Evolutionary conservation across 2,329 filamentous ascomycete genomes (phyloP).

Genomic region (Cladosporium sp.): DNA sequence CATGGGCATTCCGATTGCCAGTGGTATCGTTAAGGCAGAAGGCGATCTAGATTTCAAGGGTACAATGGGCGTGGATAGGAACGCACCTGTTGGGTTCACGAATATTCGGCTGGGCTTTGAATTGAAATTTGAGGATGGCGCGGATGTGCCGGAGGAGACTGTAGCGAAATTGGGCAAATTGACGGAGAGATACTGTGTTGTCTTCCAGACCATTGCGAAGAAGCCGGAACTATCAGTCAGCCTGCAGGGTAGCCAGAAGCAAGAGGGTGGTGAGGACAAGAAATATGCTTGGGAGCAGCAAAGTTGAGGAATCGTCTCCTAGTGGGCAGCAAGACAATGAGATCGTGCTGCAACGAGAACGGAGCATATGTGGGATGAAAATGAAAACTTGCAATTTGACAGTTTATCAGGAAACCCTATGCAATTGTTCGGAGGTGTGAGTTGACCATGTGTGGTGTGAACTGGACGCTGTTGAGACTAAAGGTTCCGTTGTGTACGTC

Average conservation of each 20-base stretch:
- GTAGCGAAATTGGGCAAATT: constrained; percentile 44
- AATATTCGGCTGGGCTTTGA: constrained; percentile 43
- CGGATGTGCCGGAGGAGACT: constrained; percentile 38
- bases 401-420: too few relatives aligned
- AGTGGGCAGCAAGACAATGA: too few relatives aligned
- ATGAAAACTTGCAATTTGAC: too few relatives aligned
- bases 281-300: constrained; percentile 22
- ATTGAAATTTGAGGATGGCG: constrained; percentile 34
- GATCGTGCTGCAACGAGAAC: too few relatives aligned
- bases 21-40: constrained; percentile 41
- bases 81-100: constrained; percentile 46
- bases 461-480: too few relatives aligned
- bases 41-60: constrained; percentile 49
- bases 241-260: constrained; percentile 25
- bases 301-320: constrained; percentile 8
- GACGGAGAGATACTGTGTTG: constrained; percentile 49
- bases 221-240: constrained; percentile 35
- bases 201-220: constrained; percentile 37
- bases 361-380: too few relatives aligned
- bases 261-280: constrained; percentile 28
- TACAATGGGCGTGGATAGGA: constrained; percentile 46
- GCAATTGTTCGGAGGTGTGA: too few relatives aligned
- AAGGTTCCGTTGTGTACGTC: too few relatives aligned
- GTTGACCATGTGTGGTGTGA: too few relatives aligned
- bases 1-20: constrained; percentile 40